These are phyloP conservation scores for Sphaerulina populicola DNA, from an alignment of 2,329 filamentous ascomycete genomes.

Conservation along the genomic window DNA sequence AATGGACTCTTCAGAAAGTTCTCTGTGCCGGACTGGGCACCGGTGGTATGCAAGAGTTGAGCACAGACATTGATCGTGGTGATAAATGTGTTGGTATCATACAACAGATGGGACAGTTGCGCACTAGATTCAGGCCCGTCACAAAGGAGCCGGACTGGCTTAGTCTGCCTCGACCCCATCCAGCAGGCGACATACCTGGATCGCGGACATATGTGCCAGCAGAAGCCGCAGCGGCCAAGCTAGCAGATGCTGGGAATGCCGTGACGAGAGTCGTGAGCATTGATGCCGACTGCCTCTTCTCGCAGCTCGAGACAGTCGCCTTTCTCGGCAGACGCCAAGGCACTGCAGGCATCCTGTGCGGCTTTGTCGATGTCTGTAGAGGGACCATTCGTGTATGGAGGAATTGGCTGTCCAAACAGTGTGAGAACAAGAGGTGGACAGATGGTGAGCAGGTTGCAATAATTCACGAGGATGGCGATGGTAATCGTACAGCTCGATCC, in stretches of 20 bases:
- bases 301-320: slow-evolving; percentile 61
- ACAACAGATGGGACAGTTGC: slow-evolving; percentile 51
- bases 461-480: slow-evolving; percentile 18
- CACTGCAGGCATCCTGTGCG: slow-evolving; percentile 53
- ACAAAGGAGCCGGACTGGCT: slow-evolving; percentile 43
- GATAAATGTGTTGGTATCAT: slow-evolving; percentile 33
- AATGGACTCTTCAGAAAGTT: slow-evolving; percentile 60
- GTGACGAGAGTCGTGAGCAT: slow-evolving; percentile 56
- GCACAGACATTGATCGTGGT: slow-evolving; percentile 32
- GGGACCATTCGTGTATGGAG: slow-evolving; percentile 63
- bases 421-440: slow-evolving; percentile 27
- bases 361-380: slow-evolving; percentile 58
- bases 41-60: slow-evolving; percentile 45
- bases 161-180: slow-evolving; percentile 35
- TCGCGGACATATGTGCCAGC: slow-evolving; percentile 34
- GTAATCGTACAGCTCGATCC: slow-evolving; percentile 10
- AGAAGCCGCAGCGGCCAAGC: slow-evolving; percentile 11
- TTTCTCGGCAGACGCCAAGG: slow-evolving; percentile 61
- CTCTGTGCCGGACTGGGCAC: slow-evolving; percentile 61
- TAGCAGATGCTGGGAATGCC: slow-evolving; percentile 21
- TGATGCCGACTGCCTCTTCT: slow-evolving; percentile 63
- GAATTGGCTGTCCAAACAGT: slow-evolving; percentile 55
- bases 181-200: slow-evolving; percentile 43
- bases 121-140: slow-evolving; percentile 62
- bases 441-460: slow-evolving; percentile 26